Base-by-base conservation (phyloP, 768 basidiomycete genomes). In the Trametes gibbosa region DNA sequence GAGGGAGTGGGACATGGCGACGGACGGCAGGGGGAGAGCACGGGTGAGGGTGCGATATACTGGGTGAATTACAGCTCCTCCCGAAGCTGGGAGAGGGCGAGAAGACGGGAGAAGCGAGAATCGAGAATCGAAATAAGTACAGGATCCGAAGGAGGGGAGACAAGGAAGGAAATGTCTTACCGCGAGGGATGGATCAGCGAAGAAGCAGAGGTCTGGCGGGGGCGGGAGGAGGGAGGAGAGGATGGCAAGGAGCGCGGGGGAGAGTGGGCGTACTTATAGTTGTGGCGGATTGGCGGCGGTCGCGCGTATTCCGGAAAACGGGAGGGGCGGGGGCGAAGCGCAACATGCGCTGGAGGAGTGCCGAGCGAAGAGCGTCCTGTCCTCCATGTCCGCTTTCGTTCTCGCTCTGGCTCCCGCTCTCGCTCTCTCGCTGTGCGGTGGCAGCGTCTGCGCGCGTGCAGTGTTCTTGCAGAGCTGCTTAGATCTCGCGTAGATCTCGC, bases 1-100 rank as follows among this genome's bases (percentile, higher is more conserved):
- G 40, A 73, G 73, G 71, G 77, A 72, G 61, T 78, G 73, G 67
- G 71, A 61, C 76, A 77, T 77, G 65, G 47, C 62, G 46, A 48
- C 43, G 27, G 53, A 47, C 47, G 49, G 45, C 34, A 42, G 40
- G 14, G 21, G 56, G 41, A 23, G 14, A 27, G 23, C 37, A 40
- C 24, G 34, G 41, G 27, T 14, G 50, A 16, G 49, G 32, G 21
- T 25, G 61, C 41, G 56, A 56, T 49, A 55, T 45, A 49, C 39
- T 25, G 24, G 29, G 47, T 10, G 53, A 47, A 47, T 66, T 66
- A 61, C 60, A 66, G 48, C 61, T 63, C 55, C 58, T 56, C 59
- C 51, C 59, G 59, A 61, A 62, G 43, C 43, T 58, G 56, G 32
- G 53, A 37, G 35, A 5, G n/a, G 37, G n/a, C 41, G 39, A 52